Base-by-base conservation (phyloP, 768 basidiomycete genomes). In the Cystofilobasidium bisporidii region DNA sequence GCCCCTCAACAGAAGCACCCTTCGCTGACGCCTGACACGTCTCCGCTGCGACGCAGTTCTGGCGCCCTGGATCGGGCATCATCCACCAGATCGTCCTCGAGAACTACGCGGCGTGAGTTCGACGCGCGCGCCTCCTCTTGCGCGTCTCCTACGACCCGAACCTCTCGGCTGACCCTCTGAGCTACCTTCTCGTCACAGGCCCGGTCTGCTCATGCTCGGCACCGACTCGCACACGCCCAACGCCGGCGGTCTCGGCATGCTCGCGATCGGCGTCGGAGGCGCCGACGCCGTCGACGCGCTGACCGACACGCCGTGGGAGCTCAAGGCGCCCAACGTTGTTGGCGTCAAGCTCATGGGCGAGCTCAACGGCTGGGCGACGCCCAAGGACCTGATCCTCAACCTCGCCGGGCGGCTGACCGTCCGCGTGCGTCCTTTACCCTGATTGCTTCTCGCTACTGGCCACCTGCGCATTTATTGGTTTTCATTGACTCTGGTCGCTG, bases 181-280 rank as follows among this genome's bases (percentile, higher is more conserved):
- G n/a, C n/a, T 20, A 28, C 9, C 28, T 36, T 12, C 33, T 2
- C 10, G 12, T 1, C 6, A 0, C 63, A 47, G 47, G 9, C 40
- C 32, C 36, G 57, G 48, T 38, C 40, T 33, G 8, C 47, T 70
- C 26, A 67, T 61, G 66, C 61, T 79, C 55, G 79, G 79, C 66
- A 71, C 76, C 85, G 94, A 98, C 77, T 93, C 90, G 28, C 96
- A 99, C 77, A 98, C 96, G 1, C 96, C 96, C 0, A 98, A 99
- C 76, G 96, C 96, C 61, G 92, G 94, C 64, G 96, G 96, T 33
- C 83, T 99, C 61, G 94, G 96, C 15, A 83, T 92, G 81, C 83
- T 99, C 69, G 96, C 96, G 6, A 96, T 98, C 63, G 96, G 96
- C 61, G 94, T 99, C n/a, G 96, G 96, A 69, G 96, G 96, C 64